These are phyloP conservation scores for Perkinsus chesapeaki DNA, from an alignment of 169 alveolate genomes.

Conservation along the genomic window DNA sequence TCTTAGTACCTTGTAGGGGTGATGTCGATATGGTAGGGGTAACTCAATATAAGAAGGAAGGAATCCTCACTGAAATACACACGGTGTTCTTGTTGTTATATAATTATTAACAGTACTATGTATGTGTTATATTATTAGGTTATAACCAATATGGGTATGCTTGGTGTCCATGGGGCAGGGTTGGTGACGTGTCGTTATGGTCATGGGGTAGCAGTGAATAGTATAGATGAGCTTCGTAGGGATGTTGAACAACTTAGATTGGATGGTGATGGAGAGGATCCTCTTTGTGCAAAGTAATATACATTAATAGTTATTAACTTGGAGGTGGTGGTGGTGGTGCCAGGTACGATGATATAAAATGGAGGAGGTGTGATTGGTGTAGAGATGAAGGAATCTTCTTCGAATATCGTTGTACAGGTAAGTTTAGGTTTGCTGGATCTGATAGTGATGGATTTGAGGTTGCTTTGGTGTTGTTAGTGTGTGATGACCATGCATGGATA, in stretches of 20 bases:
- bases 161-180: neutral
- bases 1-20: too few relatives aligned
- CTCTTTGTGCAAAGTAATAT: neutral
- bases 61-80: too few relatives aligned
- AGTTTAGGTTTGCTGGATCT: neutral
- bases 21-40: too few relatives aligned
- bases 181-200: neutral
- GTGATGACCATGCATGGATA: neutral
- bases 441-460: neutral
- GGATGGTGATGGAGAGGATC: neutral
- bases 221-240: neutral
- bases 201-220: neutral
- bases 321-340: neutral
- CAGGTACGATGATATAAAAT: neutral
- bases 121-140: too few relatives aligned
- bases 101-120: too few relatives aligned
- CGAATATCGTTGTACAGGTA: neutral
- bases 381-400: neutral
- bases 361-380: neutral
- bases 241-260: neutral
- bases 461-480: neutral
- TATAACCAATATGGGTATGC: neutral
- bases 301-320: neutral
- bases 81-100: too few relatives aligned
- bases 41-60: too few relatives aligned